phyloP scores from a whole-genome alignment of 495 filamentous ascomycete species.

The Bacidia rubella region DNA sequence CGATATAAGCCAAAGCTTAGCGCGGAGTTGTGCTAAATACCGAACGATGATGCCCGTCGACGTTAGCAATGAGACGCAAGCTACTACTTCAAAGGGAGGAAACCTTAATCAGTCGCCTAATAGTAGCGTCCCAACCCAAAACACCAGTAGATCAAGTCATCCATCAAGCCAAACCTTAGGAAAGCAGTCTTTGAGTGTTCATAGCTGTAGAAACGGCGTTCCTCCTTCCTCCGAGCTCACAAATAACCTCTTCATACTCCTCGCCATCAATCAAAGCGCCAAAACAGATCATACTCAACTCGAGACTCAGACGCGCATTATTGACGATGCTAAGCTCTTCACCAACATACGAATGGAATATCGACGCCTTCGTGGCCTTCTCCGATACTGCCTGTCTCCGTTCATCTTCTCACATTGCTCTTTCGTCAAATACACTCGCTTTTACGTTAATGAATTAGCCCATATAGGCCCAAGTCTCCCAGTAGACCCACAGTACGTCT shows the following conservation, averaged over 20 bases:
- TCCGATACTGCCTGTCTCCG: conserved; percentile 8
- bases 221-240: neutral
- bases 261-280: conserved; percentile 6
- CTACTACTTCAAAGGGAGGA: no score
- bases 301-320: neutral
- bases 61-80: no score
- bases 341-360: conserved; percentile 4
- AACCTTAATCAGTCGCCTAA: no score
- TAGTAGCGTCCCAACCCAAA: no score
- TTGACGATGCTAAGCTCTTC: conserved; percentile 3
- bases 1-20: neutral
- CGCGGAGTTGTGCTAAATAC: neutral
- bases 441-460: conserved; percentile 8
- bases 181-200: no score
- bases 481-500: conserved; percentile 1
- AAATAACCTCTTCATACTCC: conserved; percentile 1
- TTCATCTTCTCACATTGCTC: conserved; percentile 8
- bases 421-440: conserved; percentile 10
- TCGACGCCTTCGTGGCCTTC: conserved; percentile 3
- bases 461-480: conserved; percentile 3
- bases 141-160: no score
- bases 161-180: no score
- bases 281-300: conserved; percentile 6
- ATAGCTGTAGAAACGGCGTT: no score
- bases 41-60: neutral